Percentiles rank a stretch among this genome's conserved stretches.
These are phyloP conservation scores for Calycina marina DNA, from an alignment of 2,329 filamentous ascomycete genomes.

Conservation along the genomic window DNA sequence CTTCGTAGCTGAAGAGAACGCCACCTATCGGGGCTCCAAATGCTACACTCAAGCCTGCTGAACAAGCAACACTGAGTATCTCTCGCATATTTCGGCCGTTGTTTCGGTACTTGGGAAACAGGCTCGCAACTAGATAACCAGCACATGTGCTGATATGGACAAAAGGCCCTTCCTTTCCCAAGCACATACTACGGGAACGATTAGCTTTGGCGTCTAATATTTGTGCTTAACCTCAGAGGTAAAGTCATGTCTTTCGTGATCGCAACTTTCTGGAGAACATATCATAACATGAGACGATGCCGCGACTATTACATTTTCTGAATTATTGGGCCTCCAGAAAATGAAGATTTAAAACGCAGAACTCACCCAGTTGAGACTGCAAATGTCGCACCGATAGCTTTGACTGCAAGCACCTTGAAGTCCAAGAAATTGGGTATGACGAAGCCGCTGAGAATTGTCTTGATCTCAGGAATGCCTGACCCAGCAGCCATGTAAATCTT, in stretches of 20 bases:
- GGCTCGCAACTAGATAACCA: slow-evolving; percentile 34
- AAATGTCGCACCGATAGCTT: slow-evolving; percentile 42
- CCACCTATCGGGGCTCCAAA: slow-evolving; percentile 48
- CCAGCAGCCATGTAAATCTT: slow-evolving; percentile 44
- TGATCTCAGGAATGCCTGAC: slow-evolving; percentile 46
- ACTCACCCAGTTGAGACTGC: slow-evolving; percentile 43
- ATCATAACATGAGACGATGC: no score
- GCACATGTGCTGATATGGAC: slow-evolving; percentile 46
- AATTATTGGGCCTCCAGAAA: no score
- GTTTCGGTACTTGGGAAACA: slow-evolving; percentile 40
- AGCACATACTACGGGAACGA: no score
- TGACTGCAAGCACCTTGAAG: slow-evolving; percentile 38
- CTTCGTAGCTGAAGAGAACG: slow-evolving; percentile 43
- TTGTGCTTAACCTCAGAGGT: no score
- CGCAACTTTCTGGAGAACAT: no score
- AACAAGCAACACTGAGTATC: slow-evolving; percentile 41
- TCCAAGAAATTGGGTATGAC: slow-evolving; percentile 42
- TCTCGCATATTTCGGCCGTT: slow-evolving; percentile 44
- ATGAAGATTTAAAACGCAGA: no score
- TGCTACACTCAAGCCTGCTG: slow-evolving; percentile 40
- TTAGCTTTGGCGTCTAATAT: no score
- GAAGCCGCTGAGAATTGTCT: slow-evolving; percentile 45
- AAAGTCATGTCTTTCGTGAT: no score
- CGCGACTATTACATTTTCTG: no score
- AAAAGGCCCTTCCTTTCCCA: slow-evolving; percentile 48